phyloP scores from a whole-genome alignment of 2,329 filamentous ascomycete genomes.

The Colletotrichum karsti region DNA sequence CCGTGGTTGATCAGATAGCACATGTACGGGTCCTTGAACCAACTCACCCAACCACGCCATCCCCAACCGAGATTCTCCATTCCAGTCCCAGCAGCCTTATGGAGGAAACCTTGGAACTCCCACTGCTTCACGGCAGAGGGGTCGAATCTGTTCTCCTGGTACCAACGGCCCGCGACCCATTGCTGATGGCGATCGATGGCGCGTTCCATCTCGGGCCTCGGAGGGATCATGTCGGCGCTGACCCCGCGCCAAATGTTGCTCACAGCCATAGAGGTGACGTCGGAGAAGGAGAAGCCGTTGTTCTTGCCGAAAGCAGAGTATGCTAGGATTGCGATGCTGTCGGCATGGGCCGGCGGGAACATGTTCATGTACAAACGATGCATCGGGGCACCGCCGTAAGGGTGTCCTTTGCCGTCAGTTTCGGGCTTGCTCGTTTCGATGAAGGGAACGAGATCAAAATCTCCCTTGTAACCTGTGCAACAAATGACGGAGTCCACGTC shows the following conservation, averaged over 20 bases:
- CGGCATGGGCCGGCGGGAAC: constrained; percentile 46
- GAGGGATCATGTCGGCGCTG: constrained; percentile 36
- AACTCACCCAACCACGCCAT: constrained; percentile 50
- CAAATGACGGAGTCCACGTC: constrained; percentile 37
- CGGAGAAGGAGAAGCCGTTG: constrained; percentile 42
- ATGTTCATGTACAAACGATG: constrained; percentile 48
- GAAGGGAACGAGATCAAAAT: constrained; percentile 33
- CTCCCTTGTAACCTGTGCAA: constrained; percentile 38
- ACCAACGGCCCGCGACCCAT: constrained; percentile 36
- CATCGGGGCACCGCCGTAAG: constrained; percentile 39
- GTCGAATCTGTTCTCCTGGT: constrained; percentile 29
- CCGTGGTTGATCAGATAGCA: constrained; percentile 47
- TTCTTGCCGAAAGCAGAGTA: constrained; percentile 39
- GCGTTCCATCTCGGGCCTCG: constrained; percentile 37
- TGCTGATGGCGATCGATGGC: constrained; percentile 36
- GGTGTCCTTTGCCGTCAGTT: constrained; percentile 16
- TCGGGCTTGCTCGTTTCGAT: constrained; percentile 32
- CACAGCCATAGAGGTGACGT: constrained; percentile 48
- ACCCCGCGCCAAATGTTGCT: constrained; percentile 47
- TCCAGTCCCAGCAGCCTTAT: constrained; percentile 49
- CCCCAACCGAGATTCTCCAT: constrained; percentile 52
- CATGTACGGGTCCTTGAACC: constrained; percentile 45
- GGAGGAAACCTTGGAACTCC: constrained; percentile 44
- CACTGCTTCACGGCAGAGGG: constrained; percentile 36
- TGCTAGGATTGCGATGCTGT: constrained; percentile 45